Base-by-base conservation (phyloP, 331 rosid species). In the Cydonia oblonga region DNA sequence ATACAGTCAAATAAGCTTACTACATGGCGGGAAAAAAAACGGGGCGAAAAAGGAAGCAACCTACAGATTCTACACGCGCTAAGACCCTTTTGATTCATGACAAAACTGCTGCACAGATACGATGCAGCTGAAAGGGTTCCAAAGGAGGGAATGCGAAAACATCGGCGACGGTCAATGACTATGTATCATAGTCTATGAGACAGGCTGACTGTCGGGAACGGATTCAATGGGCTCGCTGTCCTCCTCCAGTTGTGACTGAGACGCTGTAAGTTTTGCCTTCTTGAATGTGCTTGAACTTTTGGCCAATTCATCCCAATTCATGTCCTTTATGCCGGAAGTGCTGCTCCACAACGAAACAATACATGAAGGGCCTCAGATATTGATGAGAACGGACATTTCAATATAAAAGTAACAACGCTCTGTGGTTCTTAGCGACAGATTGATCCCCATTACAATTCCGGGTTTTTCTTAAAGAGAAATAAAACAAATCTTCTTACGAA, bases 151-250 rank as follows among this genome's bases (percentile, higher is more conserved):
- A 12, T n/a, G 10, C 13, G 22, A 74, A 5, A 12, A 25, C 25
- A 33, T 51, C 20, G 15, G 29, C 20, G 29, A 65, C 67, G 12
- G 44, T n/a, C 15, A 16, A 25, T 20, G 14, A 59, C 32, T 68
- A 76, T 4, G 6, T 54, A 42, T 53, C n/a, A n/a, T n/a, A n/a
- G n/a, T n/a, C n/a, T n/a, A n/a, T n/a, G n/a, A n/a, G n/a, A n/a
- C n/a, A 61, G 81, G 76, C 79, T 73, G 84, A 66, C 92, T 90
- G 67, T 93, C 98, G 26, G 97, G 96, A 66, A 85, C 92, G 26
- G 74, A 56, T 7, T 89, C 93, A 30, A 16, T 7, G 54, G 10
- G 54, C 20, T 49, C 54, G 54, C 54, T 49, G 54, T 89, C 87
- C 66, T 84, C 91, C 64, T 87, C 93, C 64, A 66, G 74, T 28